Percentiles rank a stretch among this genome's conserved stretches.
Conservation (phyloP, 768 basidiomycete species). For the Scleroderma bovista region DNA sequence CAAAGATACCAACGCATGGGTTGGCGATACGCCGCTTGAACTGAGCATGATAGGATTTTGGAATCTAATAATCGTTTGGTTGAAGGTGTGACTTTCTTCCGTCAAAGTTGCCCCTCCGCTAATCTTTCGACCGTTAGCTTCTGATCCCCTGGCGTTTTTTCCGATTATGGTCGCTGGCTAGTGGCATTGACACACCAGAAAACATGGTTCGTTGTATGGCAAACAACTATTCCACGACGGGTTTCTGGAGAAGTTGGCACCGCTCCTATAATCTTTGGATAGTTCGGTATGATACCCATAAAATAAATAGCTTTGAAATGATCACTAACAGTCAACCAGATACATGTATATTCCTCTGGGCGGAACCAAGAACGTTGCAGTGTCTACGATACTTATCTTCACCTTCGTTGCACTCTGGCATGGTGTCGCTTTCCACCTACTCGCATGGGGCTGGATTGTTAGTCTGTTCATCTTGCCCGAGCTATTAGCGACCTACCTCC, state of each 20-base stretch:
- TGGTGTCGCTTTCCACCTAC: slow-evolving; percentile 78
- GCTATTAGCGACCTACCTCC: slow-evolving; percentile 49
- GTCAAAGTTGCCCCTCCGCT: neutral
- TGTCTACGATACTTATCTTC: slow-evolving; percentile 78
- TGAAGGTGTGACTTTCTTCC: slow-evolving; percentile 58
- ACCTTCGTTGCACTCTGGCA: slow-evolving; percentile 99
- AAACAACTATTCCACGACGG: slow-evolving; percentile 89
- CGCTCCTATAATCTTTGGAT: slow-evolving; percentile 96
- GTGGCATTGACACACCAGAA: slow-evolving; percentile 91
- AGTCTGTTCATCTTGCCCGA: slow-evolving; percentile 89
- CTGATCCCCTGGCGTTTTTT: slow-evolving; percentile 96
- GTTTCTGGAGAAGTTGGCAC: slow-evolving; percentile 98
- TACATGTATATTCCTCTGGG: slow-evolving; percentile 95
- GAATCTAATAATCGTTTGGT: slow-evolving; percentile 94
- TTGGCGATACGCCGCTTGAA: slow-evolving; percentile 68
- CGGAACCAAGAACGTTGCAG: slow-evolving; percentile 49
- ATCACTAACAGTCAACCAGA: slow-evolving; percentile 35
- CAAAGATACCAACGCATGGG: slow-evolving; percentile 84
- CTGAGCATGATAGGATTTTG: slow-evolving; percentile 94
- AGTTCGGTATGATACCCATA: slow-evolving; percentile 51
- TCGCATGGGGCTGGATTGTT: slow-evolving; percentile 97
- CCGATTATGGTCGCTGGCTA: slow-evolving; percentile 84
- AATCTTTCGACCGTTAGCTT: slow-evolving; percentile 44
- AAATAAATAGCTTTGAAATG: neutral
- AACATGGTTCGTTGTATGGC: slow-evolving; percentile 99